Evolutionary conservation across 305 asterid species (phyloP).

Genomic region (Vinca major): DNA sequence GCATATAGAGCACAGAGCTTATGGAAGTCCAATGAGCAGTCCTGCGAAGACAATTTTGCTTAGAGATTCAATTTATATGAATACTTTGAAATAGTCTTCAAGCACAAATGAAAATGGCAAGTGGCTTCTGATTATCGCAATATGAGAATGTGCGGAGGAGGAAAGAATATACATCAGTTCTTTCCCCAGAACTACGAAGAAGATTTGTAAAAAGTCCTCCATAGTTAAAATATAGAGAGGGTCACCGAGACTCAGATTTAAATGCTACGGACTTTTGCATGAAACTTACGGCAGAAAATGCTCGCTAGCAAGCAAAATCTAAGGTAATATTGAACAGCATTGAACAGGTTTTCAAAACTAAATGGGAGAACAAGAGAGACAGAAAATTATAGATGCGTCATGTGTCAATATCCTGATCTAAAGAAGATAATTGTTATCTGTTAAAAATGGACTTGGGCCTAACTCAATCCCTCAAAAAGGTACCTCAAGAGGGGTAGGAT

Average conservation of each 20-base stretch:
- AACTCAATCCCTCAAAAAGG: too few relatives aligned
- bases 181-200: not conserved
- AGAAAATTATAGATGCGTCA: not conserved
- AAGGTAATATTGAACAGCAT: not conserved
- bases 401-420: not conserved
- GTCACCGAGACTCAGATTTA: not conserved
- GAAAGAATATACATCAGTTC: not conserved
- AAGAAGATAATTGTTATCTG: not conserved
- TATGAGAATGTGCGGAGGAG: not conserved
- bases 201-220: not conserved
- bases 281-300: too few relatives aligned
- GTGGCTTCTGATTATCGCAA: constrained; percentile 2
- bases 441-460: too few relatives aligned
- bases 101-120: not conserved
- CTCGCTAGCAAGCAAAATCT: not conserved
- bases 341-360: not conserved
- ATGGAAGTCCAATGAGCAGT: constrained; percentile 70
- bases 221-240: not conserved
- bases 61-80: not conserved
- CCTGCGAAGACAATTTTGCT: constrained; percentile 41
- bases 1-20: constrained; percentile 80
- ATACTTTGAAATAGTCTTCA: not conserved
- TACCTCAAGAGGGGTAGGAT: too few relatives aligned
- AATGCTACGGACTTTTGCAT: not conserved
- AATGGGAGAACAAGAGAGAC: not conserved